Evolutionary conservation across 495 filamentous ascomycete species (phyloP).

Genomic region (Penicillium coprophilum): DNA sequence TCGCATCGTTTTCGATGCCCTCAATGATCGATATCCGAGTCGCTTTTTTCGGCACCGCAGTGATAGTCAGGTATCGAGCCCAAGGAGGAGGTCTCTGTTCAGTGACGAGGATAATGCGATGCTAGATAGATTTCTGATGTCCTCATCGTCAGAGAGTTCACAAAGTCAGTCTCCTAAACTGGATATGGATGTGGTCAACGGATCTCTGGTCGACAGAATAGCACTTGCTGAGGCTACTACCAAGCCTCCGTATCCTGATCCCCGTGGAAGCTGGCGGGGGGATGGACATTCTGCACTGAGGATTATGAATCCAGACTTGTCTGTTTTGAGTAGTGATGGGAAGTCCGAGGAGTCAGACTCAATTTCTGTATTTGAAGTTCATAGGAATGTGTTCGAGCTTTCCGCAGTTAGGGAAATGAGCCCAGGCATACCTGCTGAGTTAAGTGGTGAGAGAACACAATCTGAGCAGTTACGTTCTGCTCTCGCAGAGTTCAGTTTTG

Average conservation of each 20-base stretch:
- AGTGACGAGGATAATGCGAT: not conserved
- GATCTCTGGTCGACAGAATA: not conserved
- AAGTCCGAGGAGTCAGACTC: not conserved
- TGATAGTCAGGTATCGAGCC: not conserved
- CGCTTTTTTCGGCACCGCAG: not conserved
- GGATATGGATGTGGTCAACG: too few relatives aligned
- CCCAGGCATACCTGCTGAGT: not conserved
- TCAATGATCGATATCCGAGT: not conserved
- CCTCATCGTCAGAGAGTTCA: too few relatives aligned
- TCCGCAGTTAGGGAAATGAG: not conserved
- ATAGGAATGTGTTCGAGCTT: not conserved
- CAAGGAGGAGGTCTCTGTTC: not conserved
- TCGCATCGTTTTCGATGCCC: not conserved
- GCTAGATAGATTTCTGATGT: too few relatives aligned
- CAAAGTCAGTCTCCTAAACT: too few relatives aligned
- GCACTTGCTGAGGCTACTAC: not conserved
- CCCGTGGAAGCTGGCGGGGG: not conserved
- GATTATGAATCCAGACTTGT: not conserved
- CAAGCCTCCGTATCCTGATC: not conserved
- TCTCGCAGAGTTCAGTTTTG: not conserved
- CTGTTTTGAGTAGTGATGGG: not conserved
- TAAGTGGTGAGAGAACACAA: not conserved
- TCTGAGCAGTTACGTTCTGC: not conserved
- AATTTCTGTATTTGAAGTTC: not conserved
- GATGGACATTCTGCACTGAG: not conserved